These are phyloP conservation scores for Blastocladiella britannica DNA, from an alignment of 192 early-diverging fungal species.

Conservation along the genomic window DNA sequence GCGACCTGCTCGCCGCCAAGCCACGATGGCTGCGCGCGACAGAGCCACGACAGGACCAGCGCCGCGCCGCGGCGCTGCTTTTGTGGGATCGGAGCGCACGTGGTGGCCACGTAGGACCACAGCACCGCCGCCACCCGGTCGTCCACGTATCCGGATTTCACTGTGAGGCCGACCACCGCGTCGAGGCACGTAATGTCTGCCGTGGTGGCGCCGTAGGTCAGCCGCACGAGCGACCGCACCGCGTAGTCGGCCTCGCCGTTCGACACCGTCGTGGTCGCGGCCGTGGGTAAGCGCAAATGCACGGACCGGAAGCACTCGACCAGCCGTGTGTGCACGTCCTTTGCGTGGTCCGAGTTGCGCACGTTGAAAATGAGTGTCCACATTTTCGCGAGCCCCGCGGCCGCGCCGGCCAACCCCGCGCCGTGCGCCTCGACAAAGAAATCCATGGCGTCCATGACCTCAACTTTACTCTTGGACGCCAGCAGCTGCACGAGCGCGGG, in stretches of 20 bases:
- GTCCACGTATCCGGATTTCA: constrained; percentile 39
- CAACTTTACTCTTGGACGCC: constrained; percentile 68
- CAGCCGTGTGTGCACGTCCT: constrained; percentile 48
- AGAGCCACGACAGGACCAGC: background rate
- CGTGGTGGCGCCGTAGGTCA: constrained; percentile 67
- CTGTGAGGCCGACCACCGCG: constrained; percentile 61
- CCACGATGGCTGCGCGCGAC: background rate
- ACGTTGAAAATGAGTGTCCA: constrained; percentile 82
- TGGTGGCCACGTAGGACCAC: constrained; percentile 33
- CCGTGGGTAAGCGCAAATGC: constrained; percentile 41
- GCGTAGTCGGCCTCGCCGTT: constrained; percentile 6
- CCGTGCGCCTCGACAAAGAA: constrained; percentile 72
- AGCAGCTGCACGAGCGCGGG: constrained; percentile 65
- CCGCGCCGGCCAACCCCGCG: constrained; percentile 64
- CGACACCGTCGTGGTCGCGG: constrained; percentile 1
- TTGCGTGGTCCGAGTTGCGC: constrained; percentile 42
- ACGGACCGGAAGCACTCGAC: constrained; percentile 57
- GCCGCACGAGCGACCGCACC: constrained; percentile 18
- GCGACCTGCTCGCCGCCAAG: background rate
- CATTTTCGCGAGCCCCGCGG: constrained; percentile 77
- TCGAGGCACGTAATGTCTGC: constrained; percentile 91
- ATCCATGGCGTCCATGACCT: constrained; percentile 90
- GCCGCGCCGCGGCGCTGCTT: background rate
- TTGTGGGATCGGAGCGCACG: background rate
- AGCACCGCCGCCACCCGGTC: constrained; percentile 50